Evolutionary conservation across 2,329 filamentous ascomycete genomes (phyloP).

Genomic region (Colletotrichum incanum): DNA sequence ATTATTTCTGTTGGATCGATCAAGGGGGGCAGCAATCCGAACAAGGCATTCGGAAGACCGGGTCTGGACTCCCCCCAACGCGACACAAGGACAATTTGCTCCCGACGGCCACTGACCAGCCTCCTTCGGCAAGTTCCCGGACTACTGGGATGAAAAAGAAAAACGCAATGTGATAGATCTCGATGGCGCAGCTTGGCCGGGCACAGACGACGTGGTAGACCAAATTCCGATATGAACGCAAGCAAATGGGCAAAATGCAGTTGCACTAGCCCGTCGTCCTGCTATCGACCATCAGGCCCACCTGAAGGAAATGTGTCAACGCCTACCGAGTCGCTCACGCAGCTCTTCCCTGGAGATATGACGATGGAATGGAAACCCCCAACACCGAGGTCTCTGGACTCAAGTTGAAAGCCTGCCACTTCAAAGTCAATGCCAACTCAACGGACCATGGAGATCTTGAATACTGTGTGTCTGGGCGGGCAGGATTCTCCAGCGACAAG

Average conservation of each 20-base stretch:
- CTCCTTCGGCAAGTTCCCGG: neutral
- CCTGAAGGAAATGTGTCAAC: neutral
- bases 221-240: neutral
- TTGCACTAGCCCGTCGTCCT: neutral
- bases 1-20: slow-evolving; percentile 5
- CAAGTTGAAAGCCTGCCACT: slow-evolving; percentile 12
- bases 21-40: slow-evolving; percentile 1
- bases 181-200: slow-evolving; percentile 18
- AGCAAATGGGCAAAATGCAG: neutral
- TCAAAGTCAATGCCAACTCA: slow-evolving; percentile 18
- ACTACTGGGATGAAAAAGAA: neutral
- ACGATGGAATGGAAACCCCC: slow-evolving; percentile 8
- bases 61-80: neutral
- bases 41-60: slow-evolving; percentile 16
- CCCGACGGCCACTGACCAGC: neutral
- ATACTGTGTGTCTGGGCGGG: neutral
- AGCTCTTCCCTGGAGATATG: slow-evolving; percentile 3
- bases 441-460: slow-evolving; percentile 6
- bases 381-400: neutral
- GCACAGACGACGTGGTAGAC: slow-evolving; percentile 6
- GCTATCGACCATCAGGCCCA: neutral
- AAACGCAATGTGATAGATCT: slow-evolving; percentile 18
- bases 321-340: neutral
- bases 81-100: slow-evolving; percentile 12
- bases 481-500: neutral